Base-by-base conservation (phyloP, 2,329 filamentous ascomycete genomes). In the Colletotrichum sp. region DNA sequence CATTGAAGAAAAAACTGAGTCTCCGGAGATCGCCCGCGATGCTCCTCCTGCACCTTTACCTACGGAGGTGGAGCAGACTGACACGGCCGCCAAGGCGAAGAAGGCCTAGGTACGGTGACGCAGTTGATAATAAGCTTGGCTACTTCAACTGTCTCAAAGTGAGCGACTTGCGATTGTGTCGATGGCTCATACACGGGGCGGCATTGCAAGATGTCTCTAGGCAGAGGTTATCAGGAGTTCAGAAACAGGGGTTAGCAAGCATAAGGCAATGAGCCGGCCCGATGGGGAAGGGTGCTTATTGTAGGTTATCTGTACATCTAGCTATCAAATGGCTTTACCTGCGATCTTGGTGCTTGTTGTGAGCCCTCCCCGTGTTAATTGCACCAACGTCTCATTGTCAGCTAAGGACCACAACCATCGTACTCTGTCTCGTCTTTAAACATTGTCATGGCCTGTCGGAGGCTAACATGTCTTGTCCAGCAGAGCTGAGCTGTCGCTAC, bases 1-100 rank as follows among this genome's bases (percentile, higher is more conserved):
- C 6, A 80, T 85, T 10, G 83, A 84, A 9, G 83, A 84, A 2
- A 83, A 81, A 6, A 83, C 83, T n/a, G 78, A 79, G 59, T 78
- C 82, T 7, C 78, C 82, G 8, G 81, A 83, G 55, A 76, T 78
- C 24, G 66, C 48, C 16, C 59, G 65, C 30, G 74, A 74, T 36
- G 59, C 64, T 24, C 57, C 48, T 26, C 70, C 74, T 24, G 74
- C 70, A 14, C 28, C 66, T 52, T 67, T 76, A 6, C 74, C 74
- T 14, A 72, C 70, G n/a, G 64, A 65, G 21, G 74, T 76, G 16
- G 74, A 76, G 43, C 74, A 76, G 60, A 74, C 39, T 10, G 74
- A 76, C 48, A 48, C 70, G 30, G 72, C 70, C 24, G 72, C 74
- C 8, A 74, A 76, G 65, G 60, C 71, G 28, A 69, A 36, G 12